Percentiles rank a stretch among this genome's conserved stretches.
Conservation (phyloP, 2,329 filamentous ascomycete species). For the Ceratocystis cubensis region DNA sequence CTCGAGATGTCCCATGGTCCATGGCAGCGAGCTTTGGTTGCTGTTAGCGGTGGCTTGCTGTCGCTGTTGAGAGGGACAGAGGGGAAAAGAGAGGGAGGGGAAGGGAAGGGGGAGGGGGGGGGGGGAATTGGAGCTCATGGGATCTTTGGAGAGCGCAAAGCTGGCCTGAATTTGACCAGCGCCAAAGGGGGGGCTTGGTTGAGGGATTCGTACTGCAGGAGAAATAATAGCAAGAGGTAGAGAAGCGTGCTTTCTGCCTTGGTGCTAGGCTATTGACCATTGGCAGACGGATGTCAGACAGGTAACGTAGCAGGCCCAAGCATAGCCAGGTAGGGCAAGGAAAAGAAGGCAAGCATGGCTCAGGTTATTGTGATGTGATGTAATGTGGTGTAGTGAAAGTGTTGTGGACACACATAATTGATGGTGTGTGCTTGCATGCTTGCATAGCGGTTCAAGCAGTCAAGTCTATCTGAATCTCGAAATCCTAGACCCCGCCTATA, state of each 20-base stretch:
- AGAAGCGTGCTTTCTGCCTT: neutral
- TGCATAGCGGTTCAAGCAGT: no score
- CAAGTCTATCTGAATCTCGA: no score
- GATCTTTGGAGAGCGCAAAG: neutral
- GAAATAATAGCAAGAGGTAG: neutral
- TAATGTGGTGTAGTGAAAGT: no score
- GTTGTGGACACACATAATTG: no score
- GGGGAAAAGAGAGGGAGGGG: neutral
- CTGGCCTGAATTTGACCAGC: neutral
- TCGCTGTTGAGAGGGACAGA: neutral
- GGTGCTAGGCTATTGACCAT: neutral
- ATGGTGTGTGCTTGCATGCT: no score
- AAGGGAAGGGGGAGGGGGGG: neutral
- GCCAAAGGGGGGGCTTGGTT: neutral
- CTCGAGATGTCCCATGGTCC: neutral
- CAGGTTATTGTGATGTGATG: neutral
- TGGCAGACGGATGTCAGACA: neutral
- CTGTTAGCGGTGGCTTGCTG: neutral
- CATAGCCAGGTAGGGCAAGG: neutral
- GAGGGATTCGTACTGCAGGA: neutral
- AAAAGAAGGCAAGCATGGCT: neutral
- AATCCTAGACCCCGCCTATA: no score
- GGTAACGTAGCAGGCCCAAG: no score
- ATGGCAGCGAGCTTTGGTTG: neutral
- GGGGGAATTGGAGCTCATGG: neutral